Base-by-base conservation (phyloP, 768 basidiomycete genomes). In the Auricularia auricula-judae region DNA sequence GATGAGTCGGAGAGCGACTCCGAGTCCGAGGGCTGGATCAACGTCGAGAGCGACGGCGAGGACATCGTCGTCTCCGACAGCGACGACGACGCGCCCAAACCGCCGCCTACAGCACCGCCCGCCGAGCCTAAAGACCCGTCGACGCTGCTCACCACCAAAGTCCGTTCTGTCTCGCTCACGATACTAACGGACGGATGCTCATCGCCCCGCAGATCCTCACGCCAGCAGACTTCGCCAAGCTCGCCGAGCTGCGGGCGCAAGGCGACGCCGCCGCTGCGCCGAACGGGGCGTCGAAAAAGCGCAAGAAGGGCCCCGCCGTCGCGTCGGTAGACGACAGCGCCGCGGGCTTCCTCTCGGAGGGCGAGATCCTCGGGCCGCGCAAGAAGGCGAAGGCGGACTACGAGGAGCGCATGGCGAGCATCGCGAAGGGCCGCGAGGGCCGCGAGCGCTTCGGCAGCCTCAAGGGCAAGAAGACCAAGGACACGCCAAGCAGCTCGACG, bases 361-460 rank as follows among this genome's bases (percentile, higher is more conserved):
- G 82, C 66, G 93, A 95, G 70, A 98, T 99, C 67, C 80, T 98
- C 10, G 96, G 97, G 1, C 91, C 93, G 14, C 85, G 91, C 63
- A 98, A 98, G 78, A 96, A 94, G 78, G 80, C 82, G 39, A 99
- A 98, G 75, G 85, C 91, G 1, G 88, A 91, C 72, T 98, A 98
- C 73, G 91, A 91, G 63, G 95, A 95, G 71, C 88, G 96, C 21
- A 83, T 98, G 76, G 95, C 90, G 3, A 89, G 87, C 7, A 89
- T 98, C 67, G 86, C 89, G 71, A 91, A 93, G 72, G 96, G 96
- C 0, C 83, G 95, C 44, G 95, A 98, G 74, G 96, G 93, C 0
- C 82, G 96, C 61, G 95, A 96, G 73, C 96, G 95, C 77, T 97
- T 86, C 72, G 91, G 91, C 23, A 90, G 89, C 44, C 76, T 84